Percentiles rank a stretch among this genome's conserved stretches.
These are phyloP conservation scores for Phytophthora syringae DNA, from an alignment of 352 stramenopile species.

Conservation along the genomic window DNA sequence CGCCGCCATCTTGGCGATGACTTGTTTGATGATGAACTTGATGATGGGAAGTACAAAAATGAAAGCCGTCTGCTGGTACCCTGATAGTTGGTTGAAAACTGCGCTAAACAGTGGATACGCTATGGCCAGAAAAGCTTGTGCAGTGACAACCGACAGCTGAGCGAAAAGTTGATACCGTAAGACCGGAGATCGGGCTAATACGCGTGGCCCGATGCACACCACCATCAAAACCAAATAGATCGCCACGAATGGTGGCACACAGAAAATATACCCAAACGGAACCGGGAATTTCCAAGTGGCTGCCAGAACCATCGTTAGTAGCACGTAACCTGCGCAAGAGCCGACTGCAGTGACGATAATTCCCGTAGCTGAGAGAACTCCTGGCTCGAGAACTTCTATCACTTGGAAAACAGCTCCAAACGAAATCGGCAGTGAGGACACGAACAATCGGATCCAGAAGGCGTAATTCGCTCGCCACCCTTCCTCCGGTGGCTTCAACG, in stretches of 20 bases:
- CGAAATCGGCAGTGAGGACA: constrained; percentile 9
- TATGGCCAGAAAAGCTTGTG: constrained; percentile 6
- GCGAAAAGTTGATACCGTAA: constrained; percentile 4
- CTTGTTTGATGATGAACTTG: constrained; percentile 22
- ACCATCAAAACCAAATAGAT: background rate
- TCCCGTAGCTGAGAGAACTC: constrained; percentile 1
- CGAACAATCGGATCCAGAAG: constrained; percentile 15
- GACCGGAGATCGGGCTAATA: background rate
- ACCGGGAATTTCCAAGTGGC: background rate
- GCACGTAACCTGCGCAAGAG: background rate
- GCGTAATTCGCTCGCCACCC: constrained; percentile 28
- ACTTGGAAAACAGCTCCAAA: constrained; percentile 13
- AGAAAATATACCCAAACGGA: background rate
- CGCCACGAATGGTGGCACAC: background rate
- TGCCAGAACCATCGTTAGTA: background rate
- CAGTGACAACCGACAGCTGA: background rate
- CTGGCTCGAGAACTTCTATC: constrained; percentile 8
- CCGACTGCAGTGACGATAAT: background rate
- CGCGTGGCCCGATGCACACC: background rate
- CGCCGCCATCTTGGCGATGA: constrained; percentile 4
- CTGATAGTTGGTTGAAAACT: constrained; percentile 13
- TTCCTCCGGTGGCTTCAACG: constrained; percentile 15
- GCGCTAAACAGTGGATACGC: constrained; percentile 21
- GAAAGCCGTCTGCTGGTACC: constrained; percentile 4
- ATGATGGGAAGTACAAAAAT: constrained; percentile 10